Percentiles rank a stretch among this genome's conserved stretches.
phyloP scores from a whole-genome alignment of 805 yeast species.

The Ogataea ramenticola region DNA sequence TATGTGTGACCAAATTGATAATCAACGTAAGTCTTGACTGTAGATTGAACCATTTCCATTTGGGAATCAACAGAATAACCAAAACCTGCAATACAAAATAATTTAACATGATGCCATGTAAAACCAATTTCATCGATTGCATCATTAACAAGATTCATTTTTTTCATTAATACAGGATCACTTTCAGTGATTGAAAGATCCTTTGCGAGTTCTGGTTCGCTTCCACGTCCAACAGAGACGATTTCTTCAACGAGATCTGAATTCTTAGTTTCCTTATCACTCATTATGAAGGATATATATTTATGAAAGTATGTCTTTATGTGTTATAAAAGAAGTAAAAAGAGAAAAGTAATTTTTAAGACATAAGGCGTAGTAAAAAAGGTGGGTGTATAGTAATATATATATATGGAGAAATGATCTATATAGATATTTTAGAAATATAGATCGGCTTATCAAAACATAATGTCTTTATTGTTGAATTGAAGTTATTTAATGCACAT shows the following conservation, averaged over 20 bases:
- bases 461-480: too few relatives aligned
- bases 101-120: conserved; percentile 45
- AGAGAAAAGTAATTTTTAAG: too few relatives aligned
- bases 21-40: conserved; percentile 39
- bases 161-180: conserved; percentile 31
- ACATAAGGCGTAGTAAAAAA: too few relatives aligned
- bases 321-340: too few relatives aligned
- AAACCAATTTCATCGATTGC: conserved; percentile 58
- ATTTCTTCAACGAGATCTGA: not conserved
- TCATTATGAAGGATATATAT: too few relatives aligned
- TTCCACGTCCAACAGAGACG: not conserved
- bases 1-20: conserved; percentile 38
- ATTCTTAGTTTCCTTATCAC: not conserved
- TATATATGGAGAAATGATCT: too few relatives aligned
- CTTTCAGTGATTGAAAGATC: conserved; percentile 6
- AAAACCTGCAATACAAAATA: conserved; percentile 46
- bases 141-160: conserved; percentile 39
- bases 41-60: conserved; percentile 38
- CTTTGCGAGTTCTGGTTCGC: not conserved
- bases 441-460: too few relatives aligned
- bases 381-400: too few relatives aligned
- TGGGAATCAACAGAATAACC: conserved; percentile 53
- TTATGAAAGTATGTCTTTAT: too few relatives aligned
- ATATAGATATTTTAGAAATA: too few relatives aligned
- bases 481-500: too few relatives aligned